Base-by-base conservation (phyloP, 495 filamentous ascomycete genomes). In the Penicillium argentinense region DNA sequence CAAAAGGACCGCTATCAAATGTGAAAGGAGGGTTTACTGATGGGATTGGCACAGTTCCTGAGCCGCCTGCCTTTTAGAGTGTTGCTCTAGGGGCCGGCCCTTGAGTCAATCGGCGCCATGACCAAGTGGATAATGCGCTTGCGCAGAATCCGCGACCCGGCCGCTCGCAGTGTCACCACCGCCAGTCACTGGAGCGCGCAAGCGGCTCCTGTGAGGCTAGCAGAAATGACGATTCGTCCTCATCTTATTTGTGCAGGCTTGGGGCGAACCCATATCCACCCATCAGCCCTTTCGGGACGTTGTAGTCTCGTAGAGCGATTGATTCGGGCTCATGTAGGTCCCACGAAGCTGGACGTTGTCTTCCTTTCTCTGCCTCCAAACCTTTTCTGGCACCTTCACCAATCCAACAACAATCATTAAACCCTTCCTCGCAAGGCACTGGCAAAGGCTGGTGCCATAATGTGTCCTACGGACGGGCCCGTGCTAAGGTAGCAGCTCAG, bases 121-220 rank as follows among this genome's bases (percentile, higher is more conserved):
- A n/a, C n/a, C n/a, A 18, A 40, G 45, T 49, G 46, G 47, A 45
- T 41, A 33, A 28, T 33, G 34, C 48, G 41, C 48, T 51, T 53
- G 44, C 49, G 32, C 39, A 39, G 49, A 53, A 43, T 38, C 38
- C 30, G 30, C 17, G 43, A 32, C 30, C 43, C 30, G 39, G 29
- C 38, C 32, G 30, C 19, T 36, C 27, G 7, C 48, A 40, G 18
- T 39, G 12, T 21, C 37, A 12, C 16, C 24, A 18, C 12, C 29
- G 21, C 28, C 18, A 18, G 24, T 37, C 19, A 47, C 47, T 53
- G 39, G 43, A 19, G 28, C 34, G 39, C 2, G 8, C 5, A 46
- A 17, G 49, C 42, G 42, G 42, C 42, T 46, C 37, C 49, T 23
- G 32, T 41, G 42, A 51, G 42, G 42, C 28, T 46, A 51, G 41